phyloP scores from a whole-genome alignment of 2,329 filamentous ascomycete genomes.

The Paecilomyces niveus region DNA sequence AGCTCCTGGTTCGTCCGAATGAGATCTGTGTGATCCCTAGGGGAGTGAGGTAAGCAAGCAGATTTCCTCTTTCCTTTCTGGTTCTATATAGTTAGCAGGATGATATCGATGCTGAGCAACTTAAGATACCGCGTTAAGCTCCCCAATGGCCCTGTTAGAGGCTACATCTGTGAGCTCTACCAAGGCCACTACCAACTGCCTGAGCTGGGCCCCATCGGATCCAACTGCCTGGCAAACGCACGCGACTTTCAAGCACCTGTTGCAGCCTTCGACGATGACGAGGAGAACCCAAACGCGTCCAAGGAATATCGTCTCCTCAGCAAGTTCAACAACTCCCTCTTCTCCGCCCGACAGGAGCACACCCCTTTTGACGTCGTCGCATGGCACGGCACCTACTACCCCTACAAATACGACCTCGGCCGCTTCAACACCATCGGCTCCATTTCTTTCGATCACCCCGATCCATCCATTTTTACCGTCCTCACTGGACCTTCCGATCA shows the following conservation, averaged over 20 bases:
- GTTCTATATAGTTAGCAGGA: not conserved
- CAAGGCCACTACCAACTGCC: constrained; percentile 65
- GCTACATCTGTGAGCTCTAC: constrained; percentile 70
- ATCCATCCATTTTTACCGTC: constrained; percentile 69
- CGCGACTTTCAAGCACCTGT: constrained; percentile 69
- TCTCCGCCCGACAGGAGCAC: constrained; percentile 58
- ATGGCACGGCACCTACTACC: constrained; percentile 75
- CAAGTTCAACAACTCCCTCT: constrained; percentile 64
- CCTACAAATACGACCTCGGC: constrained; percentile 74
- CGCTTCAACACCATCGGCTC: constrained; percentile 69
- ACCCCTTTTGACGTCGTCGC: constrained; percentile 72
- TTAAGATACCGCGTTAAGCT: constrained; percentile 60
- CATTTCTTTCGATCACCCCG: constrained; percentile 69
- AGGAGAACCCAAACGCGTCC: constrained; percentile 25
- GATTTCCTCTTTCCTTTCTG: not conserved
- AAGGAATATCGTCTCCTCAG: constrained; percentile 50
- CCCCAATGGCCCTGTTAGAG: constrained; percentile 54
- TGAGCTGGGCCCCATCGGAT: constrained; percentile 66
- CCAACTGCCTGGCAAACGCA: constrained; percentile 66
- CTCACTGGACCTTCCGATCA: constrained; percentile 52
- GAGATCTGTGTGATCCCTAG: constrained; percentile 72
- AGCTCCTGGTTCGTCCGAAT: constrained; percentile 66
- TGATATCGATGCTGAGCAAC: not conserved
- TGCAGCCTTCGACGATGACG: constrained; percentile 60
- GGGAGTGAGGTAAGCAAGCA: constrained; percentile 48